Conservation (phyloP, 2,329 filamentous ascomycete species). For the Fusarium sterilihyphosum region DNA sequence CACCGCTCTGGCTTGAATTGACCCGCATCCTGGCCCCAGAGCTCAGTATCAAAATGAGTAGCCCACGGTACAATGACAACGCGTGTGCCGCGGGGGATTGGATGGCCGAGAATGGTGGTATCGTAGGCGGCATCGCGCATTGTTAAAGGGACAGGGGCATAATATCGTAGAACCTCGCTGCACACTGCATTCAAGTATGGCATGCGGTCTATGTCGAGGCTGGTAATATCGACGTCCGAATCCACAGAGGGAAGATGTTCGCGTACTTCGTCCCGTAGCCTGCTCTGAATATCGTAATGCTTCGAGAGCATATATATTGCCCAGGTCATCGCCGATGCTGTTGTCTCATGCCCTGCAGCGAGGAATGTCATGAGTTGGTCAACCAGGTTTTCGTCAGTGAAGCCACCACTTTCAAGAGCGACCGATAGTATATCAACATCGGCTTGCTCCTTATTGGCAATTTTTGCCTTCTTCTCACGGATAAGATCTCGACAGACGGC, state of each 20-base stretch:
- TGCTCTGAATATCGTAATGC: conserved; percentile 71
- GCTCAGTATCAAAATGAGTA: conserved; percentile 71
- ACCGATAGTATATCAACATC: conserved; percentile 83
- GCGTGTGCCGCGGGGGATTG: conserved; percentile 75
- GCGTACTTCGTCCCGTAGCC: conserved; percentile 75
- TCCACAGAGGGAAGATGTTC: conserved; percentile 63
- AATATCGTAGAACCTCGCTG: conserved; percentile 79
- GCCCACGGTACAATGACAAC: conserved; percentile 73
- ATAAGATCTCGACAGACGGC: conserved; percentile 75
- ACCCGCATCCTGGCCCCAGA: conserved; percentile 81
- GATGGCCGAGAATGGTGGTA: conserved; percentile 71
- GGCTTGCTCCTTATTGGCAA: conserved; percentile 57
- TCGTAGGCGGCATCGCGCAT: conserved; percentile 72
- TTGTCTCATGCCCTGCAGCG: conserved; percentile 84
- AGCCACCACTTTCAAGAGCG: conserved; percentile 78
- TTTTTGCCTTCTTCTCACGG: conserved; percentile 70
- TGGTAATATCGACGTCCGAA: conserved; percentile 49
- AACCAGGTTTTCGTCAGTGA: conserved; percentile 81
- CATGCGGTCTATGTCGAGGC: conserved; percentile 72
- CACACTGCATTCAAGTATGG: conserved; percentile 84
- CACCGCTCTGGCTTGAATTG: conserved; percentile 84
- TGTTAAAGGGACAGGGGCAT: conserved; percentile 76
- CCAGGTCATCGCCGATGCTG: conserved; percentile 80
- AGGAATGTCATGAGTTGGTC: conserved; percentile 94
- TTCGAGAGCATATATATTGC: conserved; percentile 74